A percentile compares a stretch with the other conserved stretches of the same genome.
Conservation (phyloP, 2,329 filamentous ascomycete species). For the Calonectria ilicicola region DNA sequence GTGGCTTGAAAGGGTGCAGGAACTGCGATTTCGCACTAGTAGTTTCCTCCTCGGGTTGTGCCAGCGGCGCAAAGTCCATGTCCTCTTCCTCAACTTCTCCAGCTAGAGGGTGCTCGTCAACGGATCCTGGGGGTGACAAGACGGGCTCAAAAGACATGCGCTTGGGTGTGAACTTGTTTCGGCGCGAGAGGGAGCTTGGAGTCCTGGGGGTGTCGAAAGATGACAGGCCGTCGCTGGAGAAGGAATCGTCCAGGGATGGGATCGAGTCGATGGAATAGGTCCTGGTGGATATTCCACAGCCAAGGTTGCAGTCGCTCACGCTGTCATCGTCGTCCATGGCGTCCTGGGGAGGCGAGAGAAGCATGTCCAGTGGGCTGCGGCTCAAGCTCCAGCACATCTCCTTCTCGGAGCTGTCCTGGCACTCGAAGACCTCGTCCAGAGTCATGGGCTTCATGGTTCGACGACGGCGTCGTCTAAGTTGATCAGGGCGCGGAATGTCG, state of each 20-base stretch:
- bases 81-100: slow-evolving; percentile 48
- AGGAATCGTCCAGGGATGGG: slow-evolving; percentile 69
- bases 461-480: slow-evolving; percentile 49
- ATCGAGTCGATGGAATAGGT: slow-evolving; percentile 72
- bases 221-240: slow-evolving; percentile 61
- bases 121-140: slow-evolving; percentile 64
- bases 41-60: slow-evolving; percentile 50
- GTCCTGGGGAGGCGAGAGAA: slow-evolving; percentile 72
- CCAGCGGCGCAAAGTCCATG: slow-evolving; percentile 62
- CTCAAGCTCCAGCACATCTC: slow-evolving; percentile 67
- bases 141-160: slow-evolving; percentile 66
- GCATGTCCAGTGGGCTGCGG: slow-evolving; percentile 68
- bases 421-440: slow-evolving; percentile 67
- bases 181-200: slow-evolving; percentile 47
- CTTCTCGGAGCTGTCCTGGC: slow-evolving; percentile 68
- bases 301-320: slow-evolving; percentile 64
- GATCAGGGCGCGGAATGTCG: slow-evolving; percentile 65
- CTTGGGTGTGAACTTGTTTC: slow-evolving; percentile 52
- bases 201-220: slow-evolving; percentile 63
- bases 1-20: slow-evolving; percentile 58
- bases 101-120: slow-evolving; percentile 65
- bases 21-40: slow-evolving; percentile 49
- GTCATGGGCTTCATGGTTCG: slow-evolving; percentile 54
- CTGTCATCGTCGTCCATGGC: slow-evolving; percentile 61
- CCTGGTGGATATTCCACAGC: slow-evolving; percentile 65